Percentiles rank a stretch among this genome's conserved stretches.
phyloP scores from a whole-genome alignment of 2,329 filamentous ascomycete genomes.

The Cercospora citrullina region DNA sequence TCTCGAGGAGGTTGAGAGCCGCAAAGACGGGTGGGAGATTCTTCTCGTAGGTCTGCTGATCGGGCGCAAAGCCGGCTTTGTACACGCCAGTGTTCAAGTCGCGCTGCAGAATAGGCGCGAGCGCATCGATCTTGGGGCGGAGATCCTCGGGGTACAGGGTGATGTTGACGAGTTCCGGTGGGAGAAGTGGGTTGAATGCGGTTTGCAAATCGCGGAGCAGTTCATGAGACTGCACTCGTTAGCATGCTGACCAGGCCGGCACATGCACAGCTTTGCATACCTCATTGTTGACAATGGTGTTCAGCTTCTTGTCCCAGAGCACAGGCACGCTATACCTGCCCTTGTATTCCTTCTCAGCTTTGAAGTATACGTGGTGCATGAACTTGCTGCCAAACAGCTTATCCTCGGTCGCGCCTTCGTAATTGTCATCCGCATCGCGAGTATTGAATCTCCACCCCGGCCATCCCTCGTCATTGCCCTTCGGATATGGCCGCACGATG shows the following conservation, averaged over 20 bases:
- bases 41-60: conserved; percentile 58
- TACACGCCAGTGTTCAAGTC: conserved; percentile 63
- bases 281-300: conserved; percentile 62
- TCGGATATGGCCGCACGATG: conserved; percentile 65
- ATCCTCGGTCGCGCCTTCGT: conserved; percentile 59
- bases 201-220: conserved; percentile 59
- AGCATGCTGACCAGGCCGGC: not conserved
- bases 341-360: conserved; percentile 60
- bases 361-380: conserved; percentile 64
- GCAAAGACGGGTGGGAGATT: conserved; percentile 58
- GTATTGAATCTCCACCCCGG: conserved; percentile 60
- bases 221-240: conserved; percentile 48
- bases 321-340: conserved; percentile 62
- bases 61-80: conserved; percentile 57
- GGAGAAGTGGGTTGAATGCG: conserved; percentile 55
- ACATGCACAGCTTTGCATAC: not conserved
- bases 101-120: conserved; percentile 56
- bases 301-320: conserved; percentile 61
- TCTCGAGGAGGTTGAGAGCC: conserved; percentile 60
- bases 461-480: conserved; percentile 64
- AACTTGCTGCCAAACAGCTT: conserved; percentile 58
- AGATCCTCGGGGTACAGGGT: conserved; percentile 57
- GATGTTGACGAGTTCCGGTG: conserved; percentile 44
- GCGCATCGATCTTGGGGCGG: conserved; percentile 52
- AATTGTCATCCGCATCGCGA: conserved; percentile 43